Percentiles rank a stretch among this genome's conserved stretches.
Evolutionary conservation across 2,329 filamentous ascomycete species (phyloP).

Genomic region (Colletotrichum sp.): DNA sequence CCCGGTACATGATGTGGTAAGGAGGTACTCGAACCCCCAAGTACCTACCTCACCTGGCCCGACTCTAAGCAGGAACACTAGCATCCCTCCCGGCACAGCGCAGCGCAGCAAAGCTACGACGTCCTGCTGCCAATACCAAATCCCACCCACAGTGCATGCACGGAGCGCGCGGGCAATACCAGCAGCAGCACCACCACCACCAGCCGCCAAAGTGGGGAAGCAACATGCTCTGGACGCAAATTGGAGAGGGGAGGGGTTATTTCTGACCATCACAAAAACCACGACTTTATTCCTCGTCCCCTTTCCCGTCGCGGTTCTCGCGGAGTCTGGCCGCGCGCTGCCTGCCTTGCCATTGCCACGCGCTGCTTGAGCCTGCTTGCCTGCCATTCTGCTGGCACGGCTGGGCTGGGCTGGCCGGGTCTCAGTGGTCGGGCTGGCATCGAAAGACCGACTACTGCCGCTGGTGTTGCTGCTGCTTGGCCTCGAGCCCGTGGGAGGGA

Average conservation of each 20-base stretch:
- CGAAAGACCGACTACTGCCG: neutral
- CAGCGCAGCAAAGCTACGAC: neutral
- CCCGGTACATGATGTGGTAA: neutral
- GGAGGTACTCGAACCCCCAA: neutral
- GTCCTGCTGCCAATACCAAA: neutral
- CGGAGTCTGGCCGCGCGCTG: neutral
- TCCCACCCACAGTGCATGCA: slow-evolving; percentile 6
- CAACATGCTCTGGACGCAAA: neutral
- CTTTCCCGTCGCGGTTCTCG: neutral
- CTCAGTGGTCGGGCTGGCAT: neutral
- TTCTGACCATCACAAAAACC: neutral
- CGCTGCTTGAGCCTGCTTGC: neutral
- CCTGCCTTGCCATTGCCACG: neutral
- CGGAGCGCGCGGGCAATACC: slow-evolving; percentile 6
- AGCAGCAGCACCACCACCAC: neutral
- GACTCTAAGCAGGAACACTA: neutral
- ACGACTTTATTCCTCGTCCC: neutral
- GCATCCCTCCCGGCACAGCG: neutral
- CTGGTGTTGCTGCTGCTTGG: neutral
- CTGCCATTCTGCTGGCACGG: neutral
- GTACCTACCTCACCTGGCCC: neutral
- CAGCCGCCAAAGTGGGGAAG: neutral
- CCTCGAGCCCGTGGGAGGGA: neutral
- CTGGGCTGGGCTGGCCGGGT: neutral
- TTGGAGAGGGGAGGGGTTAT: neutral